Percentiles rank a stretch among this genome's conserved stretches.
These are phyloP conservation scores for Zalaria obscura DNA, from an alignment of 2,329 filamentous ascomycete genomes.

Conservation along the genomic window DNA sequence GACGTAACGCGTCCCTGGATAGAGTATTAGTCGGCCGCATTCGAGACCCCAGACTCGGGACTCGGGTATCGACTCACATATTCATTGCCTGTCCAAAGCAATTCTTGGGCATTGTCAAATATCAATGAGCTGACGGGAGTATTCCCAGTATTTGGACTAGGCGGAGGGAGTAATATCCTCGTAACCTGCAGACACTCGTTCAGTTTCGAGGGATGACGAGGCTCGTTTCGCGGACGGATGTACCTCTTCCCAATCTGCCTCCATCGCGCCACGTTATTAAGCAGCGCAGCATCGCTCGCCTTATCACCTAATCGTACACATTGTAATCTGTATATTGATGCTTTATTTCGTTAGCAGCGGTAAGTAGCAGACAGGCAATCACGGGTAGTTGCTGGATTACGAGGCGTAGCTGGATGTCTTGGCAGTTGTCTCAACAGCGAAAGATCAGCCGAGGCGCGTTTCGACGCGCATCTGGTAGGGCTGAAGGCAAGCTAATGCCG, in stretches of 20 bases:
- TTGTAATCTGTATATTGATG: too few species aligned
- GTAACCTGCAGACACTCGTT: constrained; percentile 45
- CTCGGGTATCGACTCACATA: constrained; percentile 43
- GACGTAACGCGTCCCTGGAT: constrained; percentile 71
- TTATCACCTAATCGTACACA: too few species aligned
- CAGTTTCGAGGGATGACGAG: background rate
- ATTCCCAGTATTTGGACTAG: constrained; percentile 50
- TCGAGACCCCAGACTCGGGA: background rate
- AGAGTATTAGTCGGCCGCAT: constrained; percentile 1
- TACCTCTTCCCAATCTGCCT: constrained; percentile 39
- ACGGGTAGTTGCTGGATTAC: too few species aligned
- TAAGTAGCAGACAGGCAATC: too few species aligned
- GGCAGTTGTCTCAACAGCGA: too few species aligned
- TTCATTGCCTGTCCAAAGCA: constrained; percentile 88
- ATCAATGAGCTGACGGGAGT: constrained; percentile 66
- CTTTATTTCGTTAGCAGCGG: too few species aligned
- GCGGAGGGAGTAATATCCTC: constrained; percentile 67
- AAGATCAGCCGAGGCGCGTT: too few species aligned
- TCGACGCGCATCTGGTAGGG: too few species aligned
- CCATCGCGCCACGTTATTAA: constrained; percentile 21
- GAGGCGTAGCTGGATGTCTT: too few species aligned
- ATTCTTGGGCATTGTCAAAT: constrained; percentile 79
- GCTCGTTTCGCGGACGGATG: constrained; percentile 11
- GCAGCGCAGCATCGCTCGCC: background rate
- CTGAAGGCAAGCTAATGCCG: too few species aligned